These are phyloP conservation scores for Gossypium turneri DNA, from an alignment of 345 rosid species.

Conservation along the genomic window DNA sequence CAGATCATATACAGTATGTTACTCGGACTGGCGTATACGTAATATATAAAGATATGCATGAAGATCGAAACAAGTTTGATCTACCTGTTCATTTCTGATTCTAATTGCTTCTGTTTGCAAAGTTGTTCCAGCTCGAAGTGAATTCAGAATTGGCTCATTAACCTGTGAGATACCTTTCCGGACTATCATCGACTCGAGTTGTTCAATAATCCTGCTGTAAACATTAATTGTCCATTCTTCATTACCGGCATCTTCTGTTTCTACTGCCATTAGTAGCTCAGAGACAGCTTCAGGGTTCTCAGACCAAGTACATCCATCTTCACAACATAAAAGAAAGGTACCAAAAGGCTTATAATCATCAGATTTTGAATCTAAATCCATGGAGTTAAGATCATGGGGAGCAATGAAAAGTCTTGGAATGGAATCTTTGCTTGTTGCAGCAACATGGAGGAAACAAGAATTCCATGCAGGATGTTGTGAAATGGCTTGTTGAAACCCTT, in stretches of 20 bases:
- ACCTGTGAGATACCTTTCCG: not conserved
- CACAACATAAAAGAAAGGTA: slow-evolving; percentile 11
- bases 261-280: not conserved
- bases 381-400: not conserved
- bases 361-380: not conserved
- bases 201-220: slow-evolving; percentile 1
- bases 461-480: not conserved
- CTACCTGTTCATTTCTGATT: not conserved
- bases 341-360: slow-evolving; percentile 2
- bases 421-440: not conserved
- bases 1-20: not conserved
- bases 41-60: not conserved
- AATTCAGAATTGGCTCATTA: not conserved
- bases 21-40: not conserved
- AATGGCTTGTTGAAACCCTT: slow-evolving; percentile 16
- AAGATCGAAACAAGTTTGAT: not conserved
- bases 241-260: not conserved
- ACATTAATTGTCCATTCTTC: not conserved
- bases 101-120: slow-evolving; percentile 2
- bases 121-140: slow-evolving; percentile 11
- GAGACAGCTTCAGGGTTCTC: slow-evolving; percentile 38
- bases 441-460: slow-evolving; percentile 16
- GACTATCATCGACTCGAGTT: not conserved
- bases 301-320: slow-evolving; percentile 33
- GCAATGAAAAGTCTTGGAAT: slow-evolving; percentile 12